Conservation (phyloP, 345 rosid genomes). For the Rubroshorea leprosula region DNA sequence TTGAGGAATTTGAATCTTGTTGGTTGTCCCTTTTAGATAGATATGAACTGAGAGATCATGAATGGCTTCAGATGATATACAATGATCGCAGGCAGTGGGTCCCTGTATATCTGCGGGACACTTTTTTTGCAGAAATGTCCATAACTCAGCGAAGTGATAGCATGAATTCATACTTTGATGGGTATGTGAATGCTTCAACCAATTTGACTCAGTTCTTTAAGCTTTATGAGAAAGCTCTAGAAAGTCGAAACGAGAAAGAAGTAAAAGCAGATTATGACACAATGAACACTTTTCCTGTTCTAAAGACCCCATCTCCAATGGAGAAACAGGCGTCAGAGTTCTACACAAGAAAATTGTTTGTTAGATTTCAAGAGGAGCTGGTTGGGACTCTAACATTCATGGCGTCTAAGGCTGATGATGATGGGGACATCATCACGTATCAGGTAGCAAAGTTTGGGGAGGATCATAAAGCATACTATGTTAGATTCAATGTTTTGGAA, state of each 20-base stretch:
- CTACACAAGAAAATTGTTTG: slow-evolving; percentile 36
- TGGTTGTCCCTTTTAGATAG: slow-evolving; percentile 39
- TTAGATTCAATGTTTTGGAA: slow-evolving; percentile 49
- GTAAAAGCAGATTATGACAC: slow-evolving; percentile 45
- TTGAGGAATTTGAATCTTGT: slow-evolving; percentile 38
- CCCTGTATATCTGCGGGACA: slow-evolving; percentile 51
- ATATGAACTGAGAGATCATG: slow-evolving; percentile 48
- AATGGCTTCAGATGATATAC: slow-evolving; percentile 55
- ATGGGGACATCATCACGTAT: slow-evolving; percentile 34
- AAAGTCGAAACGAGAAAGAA: slow-evolving; percentile 45
- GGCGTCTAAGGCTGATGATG: slow-evolving; percentile 41
- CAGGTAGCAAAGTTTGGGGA: slow-evolving; percentile 58
- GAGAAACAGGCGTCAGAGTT: slow-evolving; percentile 46
- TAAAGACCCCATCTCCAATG: slow-evolving; percentile 48
- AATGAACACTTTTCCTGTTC: slow-evolving; percentile 34
- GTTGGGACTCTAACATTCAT: slow-evolving; percentile 45
- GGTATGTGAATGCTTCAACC: slow-evolving; percentile 57
- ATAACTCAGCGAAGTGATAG: slow-evolving; percentile 45
- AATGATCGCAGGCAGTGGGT: slow-evolving; percentile 57
- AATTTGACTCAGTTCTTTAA: slow-evolving; percentile 43
- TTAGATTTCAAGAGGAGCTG: slow-evolving; percentile 45
- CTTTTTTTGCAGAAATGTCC: slow-evolving; percentile 64
- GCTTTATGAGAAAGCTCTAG: slow-evolving; percentile 42
- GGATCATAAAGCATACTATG: slow-evolving; percentile 43
- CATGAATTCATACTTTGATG: slow-evolving; percentile 62